Evolutionary conservation across 169 alveolate genomes (phyloP).

Genomic region (Besnoitia besnoiti): DNA sequence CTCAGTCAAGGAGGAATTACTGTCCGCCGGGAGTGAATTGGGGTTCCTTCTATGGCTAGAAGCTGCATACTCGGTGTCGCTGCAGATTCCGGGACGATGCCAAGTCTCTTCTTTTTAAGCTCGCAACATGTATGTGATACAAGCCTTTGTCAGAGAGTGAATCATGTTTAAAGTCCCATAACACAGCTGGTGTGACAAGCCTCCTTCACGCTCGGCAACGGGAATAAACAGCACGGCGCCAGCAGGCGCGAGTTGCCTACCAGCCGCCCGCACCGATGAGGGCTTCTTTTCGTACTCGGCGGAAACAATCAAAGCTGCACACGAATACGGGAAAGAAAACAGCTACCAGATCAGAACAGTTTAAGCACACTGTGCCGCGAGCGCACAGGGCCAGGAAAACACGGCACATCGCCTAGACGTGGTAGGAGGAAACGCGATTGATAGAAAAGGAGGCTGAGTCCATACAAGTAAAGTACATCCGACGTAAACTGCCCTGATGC

Average conservation of each 20-base stretch:
- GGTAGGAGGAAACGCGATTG: too few species aligned
- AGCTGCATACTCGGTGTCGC: too few species aligned
- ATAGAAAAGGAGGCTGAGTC: too few species aligned
- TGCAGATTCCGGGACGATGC: too few species aligned
- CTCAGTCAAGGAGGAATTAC: too few species aligned
- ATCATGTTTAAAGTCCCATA: not conserved
- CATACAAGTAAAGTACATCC: not conserved
- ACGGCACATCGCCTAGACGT: too few species aligned
- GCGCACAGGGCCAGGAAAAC: too few species aligned
- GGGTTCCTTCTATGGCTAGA: too few species aligned
- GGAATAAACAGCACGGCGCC: not conserved
- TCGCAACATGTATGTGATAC: not conserved
- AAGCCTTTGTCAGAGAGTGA: not conserved
- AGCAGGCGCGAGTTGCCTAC: not conserved
- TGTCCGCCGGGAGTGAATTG: too few species aligned
- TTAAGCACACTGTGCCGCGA: too few species aligned
- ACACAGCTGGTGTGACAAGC: not conserved
- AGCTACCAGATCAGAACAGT: not conserved
- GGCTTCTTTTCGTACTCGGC: not conserved
- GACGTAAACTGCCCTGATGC: not conserved
- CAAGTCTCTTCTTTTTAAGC: too few species aligned
- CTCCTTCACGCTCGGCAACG: not conserved
- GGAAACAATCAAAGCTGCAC: not conserved
- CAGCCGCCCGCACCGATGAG: not conserved
- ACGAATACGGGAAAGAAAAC: not conserved